Evolutionary conservation across 2,329 filamentous ascomycete species (phyloP), one percentile per base, ranked within the genome.

Genomic region (Botrytis byssoidea): DNA sequence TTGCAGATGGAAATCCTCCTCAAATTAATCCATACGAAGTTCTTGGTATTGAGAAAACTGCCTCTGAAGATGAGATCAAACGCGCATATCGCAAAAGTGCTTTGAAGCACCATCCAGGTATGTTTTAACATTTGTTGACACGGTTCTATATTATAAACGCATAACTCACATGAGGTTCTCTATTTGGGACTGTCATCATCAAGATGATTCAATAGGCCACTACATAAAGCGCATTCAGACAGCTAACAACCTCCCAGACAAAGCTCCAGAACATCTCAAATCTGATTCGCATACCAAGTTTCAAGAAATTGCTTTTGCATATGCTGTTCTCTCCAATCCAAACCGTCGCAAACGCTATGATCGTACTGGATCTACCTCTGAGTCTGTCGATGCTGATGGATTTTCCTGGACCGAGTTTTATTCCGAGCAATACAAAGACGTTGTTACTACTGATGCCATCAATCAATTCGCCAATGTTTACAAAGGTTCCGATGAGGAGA

Each of bases 401-500:
- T 99, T 98, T 84, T 89, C 93, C 85, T 99, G 96, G 96, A 86
- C 89, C 71, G 91, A 93, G 66, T 99, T 94, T 85, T 99, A 97
- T 85, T 89, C 91, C 72, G 90, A 92, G 76, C 94, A 97, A 79
- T 97, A 91, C 82, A 89, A 88, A 68, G 91, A 95, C 73, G 87
- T 93, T 40, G 86, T 99, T 69, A 94, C 90, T 29, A 84, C 87
- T 4, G 90, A 93, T 74, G 89, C 89, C 6, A 95, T 99, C 77
- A 87, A 91, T 72, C 88, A 90, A 72, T 93, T 98, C 79, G 89
- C 92, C 74, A 84, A 86, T 44, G 86, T 91, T 76, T 99, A 98
- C 85, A 94, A 95, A 83, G 89, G 89, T 29, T 95, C 93, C 0
- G 92, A 93, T 4, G 94, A 98, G 82, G 96, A 99, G 85, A 89